These are phyloP conservation scores for Gnetum montanum DNA, from an alignment of 75 land plant species.

Conservation along the genomic window DNA sequence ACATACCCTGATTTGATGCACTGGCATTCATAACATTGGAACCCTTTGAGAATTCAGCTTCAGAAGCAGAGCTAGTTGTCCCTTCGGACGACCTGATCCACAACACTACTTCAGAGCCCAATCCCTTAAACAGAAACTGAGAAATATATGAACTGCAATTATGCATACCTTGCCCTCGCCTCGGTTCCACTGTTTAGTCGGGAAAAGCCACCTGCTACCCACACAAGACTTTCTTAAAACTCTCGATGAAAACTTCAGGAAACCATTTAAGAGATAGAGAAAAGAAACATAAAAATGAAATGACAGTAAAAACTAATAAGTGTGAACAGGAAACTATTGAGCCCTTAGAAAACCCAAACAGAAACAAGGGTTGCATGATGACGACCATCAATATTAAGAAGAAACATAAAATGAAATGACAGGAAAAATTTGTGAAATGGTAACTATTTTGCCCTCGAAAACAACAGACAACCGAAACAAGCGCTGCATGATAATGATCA, in stretches of 20 bases:
- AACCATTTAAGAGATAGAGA: not conserved
- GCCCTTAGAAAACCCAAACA: too few species aligned
- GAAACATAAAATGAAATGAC: too few species aligned
- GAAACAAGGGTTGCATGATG: too few species aligned
- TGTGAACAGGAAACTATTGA: too few species aligned
- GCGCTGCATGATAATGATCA: too few species aligned
- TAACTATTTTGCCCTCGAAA: not conserved
- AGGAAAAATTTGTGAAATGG: not conserved
- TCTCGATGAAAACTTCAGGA: not conserved
- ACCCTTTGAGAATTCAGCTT: slow-evolving; percentile 35
- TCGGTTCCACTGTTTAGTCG: slow-evolving; percentile 47
- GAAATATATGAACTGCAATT: not conserved
- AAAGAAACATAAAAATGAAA: not conserved
- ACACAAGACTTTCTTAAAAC: not conserved
- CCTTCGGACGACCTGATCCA: slow-evolving; percentile 31
- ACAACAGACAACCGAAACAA: not conserved
- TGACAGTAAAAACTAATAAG: not conserved
- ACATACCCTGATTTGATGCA: slow-evolving; percentile 2
- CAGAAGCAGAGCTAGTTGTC: slow-evolving; percentile 22
- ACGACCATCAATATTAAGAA: too few species aligned
- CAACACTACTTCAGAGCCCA: too few species aligned
- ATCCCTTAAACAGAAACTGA: slow-evolving; percentile 10
- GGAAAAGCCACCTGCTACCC: slow-evolving; percentile 30
- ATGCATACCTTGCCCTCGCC: slow-evolving; percentile 23
- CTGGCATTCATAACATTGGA: slow-evolving; percentile 14